Conservation (phyloP, 768 basidiomycete genomes). For the Kwoniella europaea region DNA sequence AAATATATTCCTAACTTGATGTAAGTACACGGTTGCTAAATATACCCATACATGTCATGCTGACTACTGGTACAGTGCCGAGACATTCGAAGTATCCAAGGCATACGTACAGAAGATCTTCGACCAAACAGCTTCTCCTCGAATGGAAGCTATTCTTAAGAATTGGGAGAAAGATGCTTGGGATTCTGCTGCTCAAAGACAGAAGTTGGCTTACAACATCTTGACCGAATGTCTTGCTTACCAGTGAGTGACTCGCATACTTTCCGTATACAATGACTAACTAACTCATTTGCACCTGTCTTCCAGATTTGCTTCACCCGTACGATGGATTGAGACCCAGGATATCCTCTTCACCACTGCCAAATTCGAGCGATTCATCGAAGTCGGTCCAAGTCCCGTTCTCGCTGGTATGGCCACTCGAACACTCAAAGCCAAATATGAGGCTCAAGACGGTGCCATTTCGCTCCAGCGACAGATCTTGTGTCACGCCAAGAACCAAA, state of each 20-base stretch:
- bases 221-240: conserved; percentile 96
- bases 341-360: conserved; percentile 86
- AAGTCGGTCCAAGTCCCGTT: conserved; percentile 94
- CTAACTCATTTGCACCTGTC: conserved; percentile 10
- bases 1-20: conserved; percentile 98
- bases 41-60: not conserved
- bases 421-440: conserved; percentile 72
- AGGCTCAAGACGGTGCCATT: conserved; percentile 81
- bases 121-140: conserved; percentile 93
- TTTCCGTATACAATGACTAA: no score
- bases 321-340: conserved; percentile 99
- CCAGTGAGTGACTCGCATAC: no score
- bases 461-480: conserved; percentile 78
- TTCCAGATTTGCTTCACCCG: conserved; percentile 71
- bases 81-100: conserved; percentile 58
- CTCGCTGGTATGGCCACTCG: conserved; percentile 60
- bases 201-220: conserved; percentile 92
- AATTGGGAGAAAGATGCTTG: conserved; percentile 92
- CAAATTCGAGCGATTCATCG: conserved; percentile 90
- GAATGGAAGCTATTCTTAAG: conserved; percentile 90
- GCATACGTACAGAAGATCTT: conserved; percentile 94
- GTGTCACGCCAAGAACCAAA: conserved; percentile 91
- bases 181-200: conserved; percentile 78
- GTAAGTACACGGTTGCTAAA: conserved; percentile 24
- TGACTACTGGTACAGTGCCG: conserved; percentile 57